phyloP scores from a whole-genome alignment of 495 filamentous ascomycete species.

The Talaromyces liani region DNA sequence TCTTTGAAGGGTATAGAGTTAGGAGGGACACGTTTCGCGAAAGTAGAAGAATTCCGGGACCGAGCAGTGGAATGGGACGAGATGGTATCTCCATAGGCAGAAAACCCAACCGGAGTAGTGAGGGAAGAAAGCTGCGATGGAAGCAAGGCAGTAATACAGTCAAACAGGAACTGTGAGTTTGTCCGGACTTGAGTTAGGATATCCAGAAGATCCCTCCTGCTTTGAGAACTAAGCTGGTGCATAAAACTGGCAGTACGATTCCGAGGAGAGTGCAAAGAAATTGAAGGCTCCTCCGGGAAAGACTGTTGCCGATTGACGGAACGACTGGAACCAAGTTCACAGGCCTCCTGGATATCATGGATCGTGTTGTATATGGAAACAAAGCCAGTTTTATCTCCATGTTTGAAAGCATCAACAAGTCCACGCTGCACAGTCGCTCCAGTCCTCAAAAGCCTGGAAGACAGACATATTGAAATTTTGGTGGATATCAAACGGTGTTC shows the following conservation, averaged over 20 bases:
- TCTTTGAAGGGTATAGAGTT: slow-evolving; percentile 44
- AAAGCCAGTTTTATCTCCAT: slow-evolving; percentile 86
- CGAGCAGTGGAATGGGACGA: slow-evolving; percentile 62
- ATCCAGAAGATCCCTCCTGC: slow-evolving; percentile 64
- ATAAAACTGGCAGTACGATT: slow-evolving; percentile 61
- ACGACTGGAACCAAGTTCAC: slow-evolving; percentile 53
- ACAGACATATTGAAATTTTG: slow-evolving; percentile 66
- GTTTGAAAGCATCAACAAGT: slow-evolving; percentile 79
- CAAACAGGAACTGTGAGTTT: slow-evolving; percentile 79
- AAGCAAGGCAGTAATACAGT: slow-evolving; percentile 64
- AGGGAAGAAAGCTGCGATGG: slow-evolving; percentile 66
- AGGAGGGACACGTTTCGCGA: slow-evolving; percentile 53
- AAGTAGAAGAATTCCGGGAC: slow-evolving; percentile 43
- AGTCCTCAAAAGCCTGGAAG: slow-evolving; percentile 69
- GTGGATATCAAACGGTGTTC: slow-evolving; percentile 35
- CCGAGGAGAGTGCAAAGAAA: slow-evolving; percentile 21
- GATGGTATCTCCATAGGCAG: background rate
- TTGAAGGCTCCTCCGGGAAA: slow-evolving; percentile 30
- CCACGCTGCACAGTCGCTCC: slow-evolving; percentile 72
- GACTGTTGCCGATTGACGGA: slow-evolving; percentile 32
- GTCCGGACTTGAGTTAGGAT: slow-evolving; percentile 79
- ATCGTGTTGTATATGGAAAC: slow-evolving; percentile 79
- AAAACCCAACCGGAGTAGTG: slow-evolving; percentile 31
- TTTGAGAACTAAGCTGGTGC: slow-evolving; percentile 67
- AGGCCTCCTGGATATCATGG: slow-evolving; percentile 81